These are phyloP conservation scores for Mucor piriformis DNA, from an alignment of 371 early-diverging fungal genomes.

Conservation along the genomic window DNA sequence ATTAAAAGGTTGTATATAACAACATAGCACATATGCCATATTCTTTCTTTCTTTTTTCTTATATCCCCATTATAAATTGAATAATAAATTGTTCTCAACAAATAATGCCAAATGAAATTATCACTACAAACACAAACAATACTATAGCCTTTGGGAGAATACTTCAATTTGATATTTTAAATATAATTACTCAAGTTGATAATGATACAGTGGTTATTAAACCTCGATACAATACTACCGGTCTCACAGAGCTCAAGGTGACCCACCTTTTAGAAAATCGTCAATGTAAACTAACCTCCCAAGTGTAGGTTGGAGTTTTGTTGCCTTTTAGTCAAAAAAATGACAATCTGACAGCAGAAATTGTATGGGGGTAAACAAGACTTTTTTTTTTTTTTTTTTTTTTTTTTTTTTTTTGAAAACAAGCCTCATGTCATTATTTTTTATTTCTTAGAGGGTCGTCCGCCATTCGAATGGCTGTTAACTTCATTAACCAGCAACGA, in stretches of 20 bases:
- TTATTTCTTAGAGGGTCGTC: slow-evolving; percentile 46
- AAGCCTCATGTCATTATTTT: background rate
- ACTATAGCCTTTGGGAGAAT: slow-evolving; percentile 28
- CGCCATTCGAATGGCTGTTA: slow-evolving; percentile 55
- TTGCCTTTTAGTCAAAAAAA: slow-evolving; percentile 43
- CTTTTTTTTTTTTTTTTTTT: too few relatives aligned
- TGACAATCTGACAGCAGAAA: slow-evolving; percentile 40
- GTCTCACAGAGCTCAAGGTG: slow-evolving; percentile 38
- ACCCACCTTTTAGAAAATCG: background rate
- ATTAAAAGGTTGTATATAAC: background rate
- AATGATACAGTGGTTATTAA: slow-evolving; percentile 34
- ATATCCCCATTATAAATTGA: background rate
- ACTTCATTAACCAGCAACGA: slow-evolving; percentile 50
- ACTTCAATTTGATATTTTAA: slow-evolving; percentile 23
- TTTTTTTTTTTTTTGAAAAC: too few relatives aligned
- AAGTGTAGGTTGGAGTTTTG: slow-evolving; percentile 36
- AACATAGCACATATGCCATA: background rate
- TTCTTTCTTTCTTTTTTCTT: background rate
- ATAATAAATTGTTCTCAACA: background rate
- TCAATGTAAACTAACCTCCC: background rate
- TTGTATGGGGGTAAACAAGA: slow-evolving; percentile 46
- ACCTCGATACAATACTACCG: slow-evolving; percentile 31
- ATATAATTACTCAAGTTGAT: slow-evolving; percentile 33
- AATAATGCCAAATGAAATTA: slow-evolving; percentile 14
- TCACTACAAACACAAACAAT: slow-evolving; percentile 1